Evolutionary conservation across 768 basidiomycete species (phyloP), one percentile per base, ranked within the genome.

Genomic region (Leucocoprinus birnbaumii): DNA sequence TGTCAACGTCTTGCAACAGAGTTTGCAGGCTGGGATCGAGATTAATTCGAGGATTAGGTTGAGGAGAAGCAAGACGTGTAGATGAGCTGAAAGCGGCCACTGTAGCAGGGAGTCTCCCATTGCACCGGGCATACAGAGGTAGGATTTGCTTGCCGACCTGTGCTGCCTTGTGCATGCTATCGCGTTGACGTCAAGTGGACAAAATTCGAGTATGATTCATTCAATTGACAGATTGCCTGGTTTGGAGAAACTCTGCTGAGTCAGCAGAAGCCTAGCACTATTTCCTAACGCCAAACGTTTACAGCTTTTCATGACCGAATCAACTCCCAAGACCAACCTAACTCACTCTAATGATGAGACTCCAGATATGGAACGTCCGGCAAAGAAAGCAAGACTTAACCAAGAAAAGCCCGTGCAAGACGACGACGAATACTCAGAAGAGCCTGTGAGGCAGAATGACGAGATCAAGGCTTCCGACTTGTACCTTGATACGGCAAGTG

Each of bases 401-500:
- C 45, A 37, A 43, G 61, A 65, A 3, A 62, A 64, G 14, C 11
- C 4, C n/a, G 63, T 66, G n/a, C 59, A 56, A 9, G 73, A 74
- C 11, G 61, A 63, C 11, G 74, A 75, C n/a, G 66, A 71, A 44
- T 31, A 31, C 31, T 31, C 31, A 31, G 71, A 75, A 49, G 67
- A 68, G 64, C 34, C 62, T 42, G 40, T 46, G 38, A 46, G 40
- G 47, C 60, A 63, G 47, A 54, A 57, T 9, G 71, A 72, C 55
- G 72, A 74, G 53, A 65, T 70, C 42, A 74, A 73, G 26, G 79
- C 91, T 35, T 89, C 91, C 51, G 94, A 98, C 71, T 77, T 97
- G 63, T 97, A 97, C 69, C 84, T 98, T 51, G 94, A 98, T 74
- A 97, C 94, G 56, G 94, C 89, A 71, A 68, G 87, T 72, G 58